phyloP scores from a whole-genome alignment of 1,139 yeast genomes.

The Chernovozyma aurita region DNA sequence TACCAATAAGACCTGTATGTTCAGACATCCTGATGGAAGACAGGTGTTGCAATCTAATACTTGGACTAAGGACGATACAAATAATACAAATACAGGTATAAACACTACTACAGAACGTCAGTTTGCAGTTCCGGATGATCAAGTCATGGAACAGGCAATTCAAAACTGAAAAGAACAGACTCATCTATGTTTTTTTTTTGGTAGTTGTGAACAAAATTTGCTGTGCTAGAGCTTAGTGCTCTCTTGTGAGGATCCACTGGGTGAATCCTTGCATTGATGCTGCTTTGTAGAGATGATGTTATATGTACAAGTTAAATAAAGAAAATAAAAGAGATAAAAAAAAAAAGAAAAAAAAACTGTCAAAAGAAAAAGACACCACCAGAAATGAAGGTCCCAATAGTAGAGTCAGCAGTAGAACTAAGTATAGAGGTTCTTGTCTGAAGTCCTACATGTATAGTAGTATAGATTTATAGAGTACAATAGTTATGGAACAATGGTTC shows the following conservation, averaged over 20 bases:
- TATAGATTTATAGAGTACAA: conserved; percentile 1
- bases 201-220: no score
- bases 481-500: no score
- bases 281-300: neutral
- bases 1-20: conserved; percentile 64
- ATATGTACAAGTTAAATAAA: conserved; percentile 12
- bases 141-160: conserved; percentile 68
- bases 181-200: no score
- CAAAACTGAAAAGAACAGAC: conserved; percentile 21
- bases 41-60: conserved; percentile 31
- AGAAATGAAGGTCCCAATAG: neutral
- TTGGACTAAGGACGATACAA: conserved; percentile 35
- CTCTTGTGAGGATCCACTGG: neutral
- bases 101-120: conserved; percentile 48
- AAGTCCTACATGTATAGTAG: conserved; percentile 1
- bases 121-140: conserved; percentile 77
- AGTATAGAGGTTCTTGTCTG: neutral
- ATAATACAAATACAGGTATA: conserved; percentile 9
- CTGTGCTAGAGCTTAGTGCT: neutral
- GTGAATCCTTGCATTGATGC: no score
- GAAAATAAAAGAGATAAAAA: conserved; percentile 15
- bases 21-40: conserved; percentile 76
- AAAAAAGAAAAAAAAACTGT: conserved; percentile 11
- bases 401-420: neutral
- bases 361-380: conserved; percentile 5